Percentiles rank a stretch among this genome's conserved stretches.
Evolutionary conservation across 352 stramenopile genomes (phyloP).

Genomic region (Porosira glacialis): DNA sequence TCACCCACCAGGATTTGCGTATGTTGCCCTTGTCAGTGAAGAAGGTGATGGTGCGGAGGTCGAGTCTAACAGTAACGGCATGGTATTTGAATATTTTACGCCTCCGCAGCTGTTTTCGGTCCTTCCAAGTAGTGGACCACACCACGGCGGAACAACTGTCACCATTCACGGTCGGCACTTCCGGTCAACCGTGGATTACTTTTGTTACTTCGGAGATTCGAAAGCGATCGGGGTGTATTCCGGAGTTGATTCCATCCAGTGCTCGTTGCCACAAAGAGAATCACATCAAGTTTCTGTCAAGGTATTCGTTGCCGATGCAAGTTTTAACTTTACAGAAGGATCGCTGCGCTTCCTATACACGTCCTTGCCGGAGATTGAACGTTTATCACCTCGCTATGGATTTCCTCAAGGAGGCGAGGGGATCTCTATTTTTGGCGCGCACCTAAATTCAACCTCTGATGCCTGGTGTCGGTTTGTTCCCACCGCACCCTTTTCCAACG

Average conservation of each 20-base stretch:
- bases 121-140: constrained; percentile 78
- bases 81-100: constrained; percentile 81
- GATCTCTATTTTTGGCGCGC: constrained; percentile 39
- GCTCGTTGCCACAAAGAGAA: constrained; percentile 28
- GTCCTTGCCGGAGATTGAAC: constrained; percentile 19
- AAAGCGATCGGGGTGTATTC: constrained; percentile 23
- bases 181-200: constrained; percentile 57
- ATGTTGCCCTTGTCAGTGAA: constrained; percentile 46
- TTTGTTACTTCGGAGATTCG: constrained; percentile 83
- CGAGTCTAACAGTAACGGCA: too few relatives aligned
- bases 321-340: constrained; percentile 34
- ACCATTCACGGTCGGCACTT: constrained; percentile 86
- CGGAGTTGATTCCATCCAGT: constrained; percentile 38
- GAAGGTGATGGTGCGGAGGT: constrained; percentile 66
- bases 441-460: constrained; percentile 32
- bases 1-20: constrained; percentile 35
- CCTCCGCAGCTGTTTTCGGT: constrained; percentile 58
- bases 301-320: constrained; percentile 31
- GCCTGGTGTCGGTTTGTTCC: constrained; percentile 47
- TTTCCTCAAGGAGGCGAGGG: constrained; percentile 35
- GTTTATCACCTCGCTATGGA: constrained; percentile 26
- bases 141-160: constrained; percentile 82
- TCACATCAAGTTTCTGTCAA: constrained; percentile 15
- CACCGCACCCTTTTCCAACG: constrained; percentile 3
- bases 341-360: constrained; percentile 39